Conservation (phyloP, 192 early-diverging fungal genomes). For the Mortierella antarctica region DNA sequence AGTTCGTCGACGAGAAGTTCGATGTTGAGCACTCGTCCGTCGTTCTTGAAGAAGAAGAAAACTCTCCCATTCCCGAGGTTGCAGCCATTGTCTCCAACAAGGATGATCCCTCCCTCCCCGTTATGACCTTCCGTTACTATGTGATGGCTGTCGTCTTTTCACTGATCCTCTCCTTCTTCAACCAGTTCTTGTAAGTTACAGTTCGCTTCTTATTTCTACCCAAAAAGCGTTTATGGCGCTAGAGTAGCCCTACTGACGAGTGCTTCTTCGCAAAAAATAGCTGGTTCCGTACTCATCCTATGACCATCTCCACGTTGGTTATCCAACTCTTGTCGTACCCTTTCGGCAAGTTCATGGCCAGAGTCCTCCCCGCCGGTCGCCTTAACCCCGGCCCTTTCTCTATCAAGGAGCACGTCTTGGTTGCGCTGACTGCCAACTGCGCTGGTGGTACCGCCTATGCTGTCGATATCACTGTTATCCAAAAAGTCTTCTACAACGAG, state of each 20-base stretch:
- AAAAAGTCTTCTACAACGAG: constrained; percentile 66
- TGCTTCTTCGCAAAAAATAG: neutral
- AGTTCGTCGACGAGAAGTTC: constrained; percentile 29
- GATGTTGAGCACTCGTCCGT: constrained; percentile 36
- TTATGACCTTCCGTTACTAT: constrained; percentile 63
- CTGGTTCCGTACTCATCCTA: constrained; percentile 59
- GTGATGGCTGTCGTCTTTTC: constrained; percentile 44
- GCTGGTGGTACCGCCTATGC: constrained; percentile 65
- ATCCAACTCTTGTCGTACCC: constrained; percentile 65
- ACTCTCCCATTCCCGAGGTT: constrained; percentile 49
- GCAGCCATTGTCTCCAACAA: constrained; percentile 50
- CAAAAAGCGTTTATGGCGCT: neutral
- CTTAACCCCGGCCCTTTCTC: constrained; percentile 75
- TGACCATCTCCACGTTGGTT: constrained; percentile 56
- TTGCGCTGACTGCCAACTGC: constrained; percentile 65
- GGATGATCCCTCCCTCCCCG: constrained; percentile 58
- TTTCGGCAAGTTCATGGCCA: constrained; percentile 58
- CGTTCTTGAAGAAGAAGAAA: constrained; percentile 36
- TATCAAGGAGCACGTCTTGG: constrained; percentile 76
- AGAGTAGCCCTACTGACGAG: neutral
- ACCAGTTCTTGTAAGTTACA: constrained; percentile 40
- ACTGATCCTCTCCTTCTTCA: constrained; percentile 29
- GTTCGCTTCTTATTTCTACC: constrained; percentile 2
- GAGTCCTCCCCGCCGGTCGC: constrained; percentile 41
- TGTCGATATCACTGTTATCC: constrained; percentile 65